phyloP scores from a whole-genome alignment of 2,329 filamentous ascomycete genomes.

The Cadophora luteo-olivacea region DNA sequence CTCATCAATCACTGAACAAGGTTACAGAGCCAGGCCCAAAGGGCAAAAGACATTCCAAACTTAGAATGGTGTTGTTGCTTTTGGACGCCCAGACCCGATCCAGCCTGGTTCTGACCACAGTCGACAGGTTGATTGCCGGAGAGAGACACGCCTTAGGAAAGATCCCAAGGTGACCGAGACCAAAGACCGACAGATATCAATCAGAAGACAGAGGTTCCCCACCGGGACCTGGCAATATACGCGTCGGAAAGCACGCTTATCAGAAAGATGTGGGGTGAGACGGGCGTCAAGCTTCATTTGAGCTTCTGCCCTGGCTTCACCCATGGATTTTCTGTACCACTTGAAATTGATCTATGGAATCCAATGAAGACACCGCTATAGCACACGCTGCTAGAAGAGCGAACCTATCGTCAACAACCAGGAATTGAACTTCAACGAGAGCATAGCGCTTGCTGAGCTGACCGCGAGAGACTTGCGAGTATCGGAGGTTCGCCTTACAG shows the following conservation, averaged over 20 bases:
- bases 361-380: not conserved
- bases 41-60: slow-evolving; percentile 4
- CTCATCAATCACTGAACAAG: not conserved
- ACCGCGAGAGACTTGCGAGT: not conserved
- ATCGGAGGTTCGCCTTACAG: not conserved
- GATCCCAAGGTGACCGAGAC: not conserved
- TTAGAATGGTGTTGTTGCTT: not conserved
- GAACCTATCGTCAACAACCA: not conserved
- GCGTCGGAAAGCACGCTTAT: not conserved
- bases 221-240: not conserved
- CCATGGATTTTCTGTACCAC: not conserved
- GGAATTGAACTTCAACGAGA: not conserved
- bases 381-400: not conserved
- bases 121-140: not conserved
- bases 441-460: not conserved
- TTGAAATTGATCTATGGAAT: not conserved
- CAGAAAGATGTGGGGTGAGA: not conserved
- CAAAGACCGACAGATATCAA: not conserved
- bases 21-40: not conserved
- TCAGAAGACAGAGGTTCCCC: not conserved
- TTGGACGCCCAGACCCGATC: not conserved
- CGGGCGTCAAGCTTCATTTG: not conserved
- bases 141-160: not conserved
- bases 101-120: not conserved
- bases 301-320: not conserved